phyloP scores from a whole-genome alignment of 2,329 filamentous ascomycete genomes.

The Aspergillus ochraceoroseus region DNA sequence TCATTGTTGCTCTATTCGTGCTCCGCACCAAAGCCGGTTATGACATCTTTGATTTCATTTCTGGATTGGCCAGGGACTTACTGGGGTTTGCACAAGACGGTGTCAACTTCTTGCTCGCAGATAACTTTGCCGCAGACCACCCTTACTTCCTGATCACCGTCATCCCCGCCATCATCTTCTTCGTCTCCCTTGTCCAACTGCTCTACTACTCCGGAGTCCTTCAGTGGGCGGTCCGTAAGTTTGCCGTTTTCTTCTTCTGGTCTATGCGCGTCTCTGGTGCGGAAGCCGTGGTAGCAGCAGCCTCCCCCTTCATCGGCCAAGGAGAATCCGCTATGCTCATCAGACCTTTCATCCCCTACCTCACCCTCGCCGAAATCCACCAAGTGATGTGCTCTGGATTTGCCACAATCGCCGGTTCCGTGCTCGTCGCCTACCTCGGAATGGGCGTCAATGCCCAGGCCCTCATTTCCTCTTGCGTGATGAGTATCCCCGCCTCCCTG shows the following conservation, averaged over 20 bases:
- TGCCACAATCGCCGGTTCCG: slow-evolving; percentile 84
- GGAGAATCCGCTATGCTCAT: slow-evolving; percentile 93
- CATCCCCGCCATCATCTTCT: slow-evolving; percentile 92
- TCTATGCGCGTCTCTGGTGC: slow-evolving; percentile 78
- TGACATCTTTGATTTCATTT: slow-evolving; percentile 89
- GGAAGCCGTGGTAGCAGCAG: slow-evolving; percentile 88
- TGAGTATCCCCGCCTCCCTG: slow-evolving; percentile 88
- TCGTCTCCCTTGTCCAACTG: slow-evolving; percentile 85
- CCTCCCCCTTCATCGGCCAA: slow-evolving; percentile 90
- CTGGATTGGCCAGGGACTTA: slow-evolving; percentile 65
- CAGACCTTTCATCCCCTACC: slow-evolving; percentile 75
- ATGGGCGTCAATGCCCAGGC: slow-evolving; percentile 81
- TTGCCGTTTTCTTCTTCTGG: slow-evolving; percentile 90
- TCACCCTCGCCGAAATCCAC: slow-evolving; percentile 83
- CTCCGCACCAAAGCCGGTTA: slow-evolving; percentile 73
- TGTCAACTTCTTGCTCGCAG: slow-evolving; percentile 63
- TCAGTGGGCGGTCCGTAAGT: slow-evolving; percentile 86
- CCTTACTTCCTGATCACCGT: slow-evolving; percentile 71
- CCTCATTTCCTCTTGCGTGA: slow-evolving; percentile 85
- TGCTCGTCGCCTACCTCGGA: slow-evolving; percentile 77
- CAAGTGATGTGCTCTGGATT: slow-evolving; percentile 92
- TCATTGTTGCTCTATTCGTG: slow-evolving; percentile 82
- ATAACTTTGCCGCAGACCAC: slow-evolving; percentile 40
- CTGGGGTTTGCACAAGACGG: slow-evolving; percentile 72
- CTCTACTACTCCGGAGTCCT: slow-evolving; percentile 74